These are phyloP conservation scores for Neurospora africana DNA, from an alignment of 495 filamentous ascomycete species.

Conservation along the genomic window DNA sequence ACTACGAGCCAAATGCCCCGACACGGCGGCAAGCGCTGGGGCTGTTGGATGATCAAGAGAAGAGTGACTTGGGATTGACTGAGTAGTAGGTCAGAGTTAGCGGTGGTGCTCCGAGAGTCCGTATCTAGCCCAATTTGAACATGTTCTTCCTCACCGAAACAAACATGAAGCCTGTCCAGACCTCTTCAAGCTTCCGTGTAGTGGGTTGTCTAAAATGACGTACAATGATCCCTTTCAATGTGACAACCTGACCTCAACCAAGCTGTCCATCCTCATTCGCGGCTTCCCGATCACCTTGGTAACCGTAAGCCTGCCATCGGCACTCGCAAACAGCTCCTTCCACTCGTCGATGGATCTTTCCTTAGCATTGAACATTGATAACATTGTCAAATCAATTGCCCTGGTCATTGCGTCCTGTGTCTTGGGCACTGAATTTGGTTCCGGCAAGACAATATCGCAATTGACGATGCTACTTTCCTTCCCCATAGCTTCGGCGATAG, in stretches of 20 bases:
- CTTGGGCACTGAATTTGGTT: conserved; percentile 12
- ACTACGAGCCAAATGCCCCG: conserved; percentile 46
- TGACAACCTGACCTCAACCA: conserved; percentile 5
- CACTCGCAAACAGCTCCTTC: conserved; percentile 7
- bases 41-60: conserved; percentile 28
- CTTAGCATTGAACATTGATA: conserved; percentile 11
- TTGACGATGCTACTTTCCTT: conserved; percentile 22
- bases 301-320: conserved; percentile 5
- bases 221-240: background rate
- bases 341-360: conserved; percentile 7
- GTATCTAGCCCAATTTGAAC: background rate
- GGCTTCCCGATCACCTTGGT: conserved; percentile 5
- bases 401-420: conserved; percentile 2
- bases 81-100: background rate
- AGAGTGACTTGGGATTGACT: conserved; percentile 12
- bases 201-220: background rate
- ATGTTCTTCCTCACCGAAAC: background rate
- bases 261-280: conserved; percentile 4
- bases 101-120: background rate
- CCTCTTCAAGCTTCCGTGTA: background rate
- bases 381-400: conserved; percentile 12
- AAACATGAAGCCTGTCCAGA: too few species aligned
- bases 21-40: conserved; percentile 51
- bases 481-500: conserved; percentile 25
- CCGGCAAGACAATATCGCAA: conserved; percentile 24